Conservation (phyloP, 2,329 filamentous ascomycete genomes). For the Fusarium staphyleae region DNA sequence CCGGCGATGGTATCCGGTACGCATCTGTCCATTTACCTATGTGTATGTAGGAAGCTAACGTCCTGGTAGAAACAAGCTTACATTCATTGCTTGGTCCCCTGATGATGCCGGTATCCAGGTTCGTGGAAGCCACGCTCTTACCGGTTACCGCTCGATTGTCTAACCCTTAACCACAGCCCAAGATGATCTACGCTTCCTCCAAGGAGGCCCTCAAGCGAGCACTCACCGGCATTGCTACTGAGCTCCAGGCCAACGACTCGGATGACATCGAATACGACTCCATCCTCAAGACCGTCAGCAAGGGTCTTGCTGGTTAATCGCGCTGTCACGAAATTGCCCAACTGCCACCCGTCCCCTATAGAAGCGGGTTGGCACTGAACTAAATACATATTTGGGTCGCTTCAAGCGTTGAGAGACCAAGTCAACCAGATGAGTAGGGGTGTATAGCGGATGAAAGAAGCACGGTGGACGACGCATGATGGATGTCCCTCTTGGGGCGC, state of each 20-base stretch:
- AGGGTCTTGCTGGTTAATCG: constrained; percentile 61
- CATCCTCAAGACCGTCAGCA: constrained; percentile 72
- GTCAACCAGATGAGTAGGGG: constrained; percentile 39
- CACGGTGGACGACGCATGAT: constrained; percentile 12
- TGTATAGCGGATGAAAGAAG: constrained; percentile 34
- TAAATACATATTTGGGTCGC: constrained; percentile 40
- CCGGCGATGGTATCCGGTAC: constrained; percentile 76
- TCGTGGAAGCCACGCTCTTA: constrained; percentile 67
- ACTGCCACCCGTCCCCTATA: constrained; percentile 24
- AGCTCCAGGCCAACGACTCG: constrained; percentile 84
- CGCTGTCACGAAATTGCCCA: constrained; percentile 16
- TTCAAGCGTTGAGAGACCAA: constrained; percentile 39
- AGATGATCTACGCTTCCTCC: constrained; percentile 91
- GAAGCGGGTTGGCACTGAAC: constrained; percentile 33
- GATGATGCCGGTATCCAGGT: constrained; percentile 83
- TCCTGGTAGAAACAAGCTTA: constrained; percentile 72
- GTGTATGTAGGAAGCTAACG: constrained; percentile 27
- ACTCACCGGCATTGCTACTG: constrained; percentile 75
- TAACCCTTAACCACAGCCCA: constrained; percentile 61
- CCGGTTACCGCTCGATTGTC: constrained; percentile 50
- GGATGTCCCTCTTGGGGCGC: constrained; percentile 27
- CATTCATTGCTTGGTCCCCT: constrained; percentile 80
- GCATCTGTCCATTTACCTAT: constrained; percentile 13
- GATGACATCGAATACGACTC: constrained; percentile 82
- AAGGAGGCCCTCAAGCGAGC: constrained; percentile 85